phyloP scores from a whole-genome alignment of 768 basidiomycete genomes.

The Astraeus odoratus region DNA sequence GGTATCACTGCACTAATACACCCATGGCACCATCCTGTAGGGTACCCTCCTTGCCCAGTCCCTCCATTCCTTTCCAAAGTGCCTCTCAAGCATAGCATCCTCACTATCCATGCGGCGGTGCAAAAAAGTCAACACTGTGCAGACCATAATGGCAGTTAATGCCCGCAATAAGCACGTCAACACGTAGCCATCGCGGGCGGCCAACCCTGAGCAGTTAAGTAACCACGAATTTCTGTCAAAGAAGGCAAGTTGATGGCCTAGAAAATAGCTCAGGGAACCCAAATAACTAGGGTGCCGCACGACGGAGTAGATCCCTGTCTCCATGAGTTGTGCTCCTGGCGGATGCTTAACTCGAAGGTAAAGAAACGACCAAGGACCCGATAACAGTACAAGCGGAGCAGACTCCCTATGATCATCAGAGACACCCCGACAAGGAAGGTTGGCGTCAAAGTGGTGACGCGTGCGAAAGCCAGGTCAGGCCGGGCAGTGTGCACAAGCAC shows the following conservation, averaged over 20 bases:
- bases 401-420: background rate
- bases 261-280: background rate
- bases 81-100: background rate
- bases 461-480: no score
- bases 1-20: background rate
- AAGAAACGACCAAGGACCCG: conserved; percentile 12
- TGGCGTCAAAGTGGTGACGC: conserved; percentile 2
- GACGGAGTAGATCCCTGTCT: conserved; percentile 13
- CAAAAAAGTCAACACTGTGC: background rate
- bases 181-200: background rate
- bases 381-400: conserved; percentile 14
- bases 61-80: background rate
- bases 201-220: background rate
- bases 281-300: conserved; percentile 23
- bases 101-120: background rate
- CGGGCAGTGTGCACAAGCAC: no score
- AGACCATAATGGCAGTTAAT: background rate
- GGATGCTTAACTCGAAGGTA: conserved; percentile 13
- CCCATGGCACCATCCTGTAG: background rate
- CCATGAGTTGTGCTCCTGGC: conserved; percentile 13
- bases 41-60: background rate
- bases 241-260: background rate
- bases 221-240: background rate
- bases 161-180: background rate
- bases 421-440: conserved; percentile 12